phyloP scores from a whole-genome alignment of 148 eudicot species.

The Spergularia bocconei region DNA sequence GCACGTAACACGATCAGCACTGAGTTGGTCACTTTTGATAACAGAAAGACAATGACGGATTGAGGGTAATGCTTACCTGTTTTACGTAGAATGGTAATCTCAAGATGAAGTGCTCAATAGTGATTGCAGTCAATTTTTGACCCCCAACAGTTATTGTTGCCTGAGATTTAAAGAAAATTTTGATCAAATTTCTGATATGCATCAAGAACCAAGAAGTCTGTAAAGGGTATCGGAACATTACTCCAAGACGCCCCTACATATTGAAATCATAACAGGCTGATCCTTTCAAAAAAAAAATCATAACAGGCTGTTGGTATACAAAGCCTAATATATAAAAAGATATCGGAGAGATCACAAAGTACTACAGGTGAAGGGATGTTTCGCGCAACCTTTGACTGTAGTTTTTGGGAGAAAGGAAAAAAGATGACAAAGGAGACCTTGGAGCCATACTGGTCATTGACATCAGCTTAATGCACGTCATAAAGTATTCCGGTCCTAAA shows the following conservation, averaged over 20 bases:
- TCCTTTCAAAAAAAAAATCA: no score
- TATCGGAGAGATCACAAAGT: no score
- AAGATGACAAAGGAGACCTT: no score
- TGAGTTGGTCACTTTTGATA: neutral
- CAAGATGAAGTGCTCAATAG: conserved; percentile 73
- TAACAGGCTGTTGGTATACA: no score
- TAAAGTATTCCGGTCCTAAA: neutral
- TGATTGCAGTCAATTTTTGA: conserved; percentile 56
- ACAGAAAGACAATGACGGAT: neutral
- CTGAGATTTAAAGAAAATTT: conserved; percentile 28
- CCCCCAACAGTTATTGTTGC: conserved; percentile 67
- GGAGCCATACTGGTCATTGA: no score
- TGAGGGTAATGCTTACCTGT: conserved; percentile 41
- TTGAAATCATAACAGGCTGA: no score
- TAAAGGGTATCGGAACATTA: neutral
- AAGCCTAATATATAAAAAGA: no score
- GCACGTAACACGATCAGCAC: neutral
- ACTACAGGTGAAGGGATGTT: no score
- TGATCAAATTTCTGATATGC: neutral
- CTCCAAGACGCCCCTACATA: no score
- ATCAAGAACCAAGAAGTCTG: neutral
- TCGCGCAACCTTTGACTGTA: no score
- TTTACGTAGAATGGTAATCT: conserved; percentile 57
- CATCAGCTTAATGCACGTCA: neutral
- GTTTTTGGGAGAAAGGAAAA: no score